Evolutionary conservation across 2,329 filamentous ascomycete species (phyloP), one percentile per base, ranked within the genome.

Genomic region (Stagonosporopsis chrysanthemi): DNA sequence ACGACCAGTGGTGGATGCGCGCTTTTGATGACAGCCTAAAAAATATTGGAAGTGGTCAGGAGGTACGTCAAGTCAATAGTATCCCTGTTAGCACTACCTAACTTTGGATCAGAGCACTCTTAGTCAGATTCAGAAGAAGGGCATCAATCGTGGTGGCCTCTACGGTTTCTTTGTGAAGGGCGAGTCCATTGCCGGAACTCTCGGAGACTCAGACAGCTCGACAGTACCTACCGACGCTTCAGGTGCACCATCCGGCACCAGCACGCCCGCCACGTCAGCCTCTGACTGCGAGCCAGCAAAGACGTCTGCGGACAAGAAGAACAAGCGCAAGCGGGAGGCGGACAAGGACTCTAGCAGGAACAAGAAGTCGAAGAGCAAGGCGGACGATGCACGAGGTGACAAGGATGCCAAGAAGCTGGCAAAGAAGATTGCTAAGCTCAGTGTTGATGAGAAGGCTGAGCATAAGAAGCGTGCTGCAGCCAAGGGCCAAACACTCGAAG

Each of bases 1-100:
- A 84, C 66, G 94, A 97, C 73, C 92, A 97, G 75, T 99, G 95
- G 95, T 99, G 95, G 95, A 83, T 97, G 77, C 89, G 91, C 56
- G 95, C 95, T 11, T 97, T 97, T 66, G 94, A 98, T 77, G 88
- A 92, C 74, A 92, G 93, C 53, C 80, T 97, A 63, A 90, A 95
- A 76, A 90, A 89, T 4, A 83, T 75, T 50, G 73, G 72, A 1
- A 71, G 66, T 7, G 72, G 72, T 0, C 58, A 72, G 49, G 68
- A 71, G 42, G 70, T 73, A 64, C 28, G 49, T 1, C 22, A 9
- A 7, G 2, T 3, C 3, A 6, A 14, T 6, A 11, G 0, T 22
- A 52, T 61, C 44, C 63, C 26, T 1, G 85, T 17, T 4, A 9
- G 6, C 47, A 36, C 6, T 9, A n/a, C 12, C 51, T 54, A 24